phyloP scores from a whole-genome alignment of 345 rosid species.

The Syzygium aqueum region DNA sequence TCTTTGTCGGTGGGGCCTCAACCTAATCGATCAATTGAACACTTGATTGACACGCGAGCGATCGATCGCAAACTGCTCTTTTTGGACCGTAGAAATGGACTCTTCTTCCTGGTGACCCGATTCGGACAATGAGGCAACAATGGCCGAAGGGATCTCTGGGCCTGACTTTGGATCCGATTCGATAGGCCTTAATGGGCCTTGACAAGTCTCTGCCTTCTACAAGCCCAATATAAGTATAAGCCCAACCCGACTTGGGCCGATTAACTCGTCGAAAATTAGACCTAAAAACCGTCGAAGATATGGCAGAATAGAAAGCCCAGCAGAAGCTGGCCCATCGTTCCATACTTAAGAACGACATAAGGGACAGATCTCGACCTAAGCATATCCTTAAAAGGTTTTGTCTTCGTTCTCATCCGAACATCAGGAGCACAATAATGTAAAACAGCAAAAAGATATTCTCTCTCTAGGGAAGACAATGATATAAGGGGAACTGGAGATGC shows the following conservation, averaged over 20 bases:
- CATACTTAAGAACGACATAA: not conserved
- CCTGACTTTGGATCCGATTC: not conserved
- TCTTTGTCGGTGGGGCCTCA: no score
- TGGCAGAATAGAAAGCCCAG: not conserved
- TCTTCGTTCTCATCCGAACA: no score
- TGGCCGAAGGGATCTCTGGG: not conserved
- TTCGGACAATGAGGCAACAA: not conserved
- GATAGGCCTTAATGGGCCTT: not conserved
- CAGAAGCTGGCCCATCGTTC: not conserved
- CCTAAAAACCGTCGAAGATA: not conserved
- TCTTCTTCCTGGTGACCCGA: not conserved
- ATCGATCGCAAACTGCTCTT: not conserved
- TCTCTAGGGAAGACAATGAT: no score
- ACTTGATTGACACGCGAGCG: not conserved
- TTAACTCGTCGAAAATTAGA: no score
- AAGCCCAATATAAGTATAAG: not conserved
- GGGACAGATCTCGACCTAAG: not conserved
- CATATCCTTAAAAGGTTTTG: no score
- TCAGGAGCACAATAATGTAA: no score
- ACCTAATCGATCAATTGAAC: no score
- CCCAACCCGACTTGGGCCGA: not conserved
- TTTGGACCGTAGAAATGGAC: not conserved
- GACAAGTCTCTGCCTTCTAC: accelerated
- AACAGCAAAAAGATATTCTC: no score
- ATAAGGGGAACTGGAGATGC: no score